phyloP scores from a whole-genome alignment of 257 asterid genomes.

The Rauvolfia tetraphylla region DNA sequence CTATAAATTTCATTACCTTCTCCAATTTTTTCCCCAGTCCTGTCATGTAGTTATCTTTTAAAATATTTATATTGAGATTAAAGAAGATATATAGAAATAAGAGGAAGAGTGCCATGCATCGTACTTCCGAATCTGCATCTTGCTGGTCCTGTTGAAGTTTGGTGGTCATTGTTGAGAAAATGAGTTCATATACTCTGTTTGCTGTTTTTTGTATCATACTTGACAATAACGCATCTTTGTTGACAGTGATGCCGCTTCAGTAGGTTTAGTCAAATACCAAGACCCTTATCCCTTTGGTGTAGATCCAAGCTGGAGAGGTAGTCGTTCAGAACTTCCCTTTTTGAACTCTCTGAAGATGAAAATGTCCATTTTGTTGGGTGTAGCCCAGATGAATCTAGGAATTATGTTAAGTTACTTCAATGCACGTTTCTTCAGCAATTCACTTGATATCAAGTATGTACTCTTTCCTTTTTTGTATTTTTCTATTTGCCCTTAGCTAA shows the following conservation, averaged over 20 bases:
- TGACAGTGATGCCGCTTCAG: constrained; percentile 59
- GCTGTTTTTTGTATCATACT: neutral
- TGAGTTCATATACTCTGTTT: neutral
- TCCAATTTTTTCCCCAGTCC: neutral
- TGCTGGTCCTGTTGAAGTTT: neutral
- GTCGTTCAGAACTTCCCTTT: constrained; percentile 93
- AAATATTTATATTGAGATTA: too few relatives aligned
- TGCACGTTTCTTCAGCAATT: constrained; percentile 61
- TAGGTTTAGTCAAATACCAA: constrained; percentile 62
- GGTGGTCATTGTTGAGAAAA: neutral
- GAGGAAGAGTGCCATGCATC: neutral
- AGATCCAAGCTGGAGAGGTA: constrained; percentile 97
- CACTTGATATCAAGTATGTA: constrained; percentile 69
- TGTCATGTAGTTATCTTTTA: neutral
- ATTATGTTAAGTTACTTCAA: constrained; percentile 75
- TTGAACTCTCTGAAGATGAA: constrained; percentile 93
- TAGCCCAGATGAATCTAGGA: constrained; percentile 93
- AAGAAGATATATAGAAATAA: too few relatives aligned
- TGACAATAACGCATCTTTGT: constrained; percentile 17
- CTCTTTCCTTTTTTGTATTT: constrained; percentile 13
- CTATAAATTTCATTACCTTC: neutral
- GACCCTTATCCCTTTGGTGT: constrained; percentile 94
- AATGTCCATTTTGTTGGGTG: constrained; percentile 85
- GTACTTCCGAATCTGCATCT: neutral
- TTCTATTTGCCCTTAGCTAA: constrained; percentile 5